Evolutionary conservation across 305 asterid genomes (phyloP).

Genomic region (Rubia peregrina): DNA sequence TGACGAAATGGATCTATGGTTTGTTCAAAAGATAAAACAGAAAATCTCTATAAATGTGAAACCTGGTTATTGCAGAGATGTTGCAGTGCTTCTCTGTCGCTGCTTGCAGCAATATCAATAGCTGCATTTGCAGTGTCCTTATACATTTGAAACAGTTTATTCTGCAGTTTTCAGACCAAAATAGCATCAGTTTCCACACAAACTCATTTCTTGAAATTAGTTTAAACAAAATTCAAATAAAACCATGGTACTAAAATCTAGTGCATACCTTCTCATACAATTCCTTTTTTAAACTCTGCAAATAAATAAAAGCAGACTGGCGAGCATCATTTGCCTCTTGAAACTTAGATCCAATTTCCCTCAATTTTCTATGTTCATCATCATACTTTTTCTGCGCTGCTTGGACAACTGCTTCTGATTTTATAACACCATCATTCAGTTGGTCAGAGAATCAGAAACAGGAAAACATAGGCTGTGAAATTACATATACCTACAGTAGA

Average conservation of each 20-base stretch:
- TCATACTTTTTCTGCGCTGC: conserved; percentile 50
- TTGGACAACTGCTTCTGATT: conserved; percentile 46
- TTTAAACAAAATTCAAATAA: not conserved
- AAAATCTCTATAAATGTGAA: conserved; percentile 6
- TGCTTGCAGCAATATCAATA: conserved; percentile 38
- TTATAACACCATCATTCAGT: conserved; percentile 47
- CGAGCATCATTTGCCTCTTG: conserved; percentile 69
- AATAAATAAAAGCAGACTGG: conserved; percentile 60
- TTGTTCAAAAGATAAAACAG: conserved; percentile 12
- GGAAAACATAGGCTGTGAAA: no score
- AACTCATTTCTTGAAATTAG: not conserved
- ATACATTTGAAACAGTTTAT: conserved; percentile 51
- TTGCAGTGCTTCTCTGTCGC: conserved; percentile 52
- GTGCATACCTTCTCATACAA: conserved; percentile 55
- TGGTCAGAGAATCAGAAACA: conserved; percentile 12
- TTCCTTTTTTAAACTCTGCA: conserved; percentile 50
- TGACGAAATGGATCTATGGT: not conserved
- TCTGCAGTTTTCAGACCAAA: conserved; percentile 46
- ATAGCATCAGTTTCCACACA: not conserved
- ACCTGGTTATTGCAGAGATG: conserved; percentile 60
- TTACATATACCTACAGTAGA: no score
- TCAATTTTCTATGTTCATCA: conserved; percentile 44
- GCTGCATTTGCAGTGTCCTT: conserved; percentile 59
- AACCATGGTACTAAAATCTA: not conserved
- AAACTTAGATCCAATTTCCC: conserved; percentile 54